Evolutionary conservation across 2,329 filamentous ascomycete genomes (phyloP).

Genomic region (Emergomyces africanus): DNA sequence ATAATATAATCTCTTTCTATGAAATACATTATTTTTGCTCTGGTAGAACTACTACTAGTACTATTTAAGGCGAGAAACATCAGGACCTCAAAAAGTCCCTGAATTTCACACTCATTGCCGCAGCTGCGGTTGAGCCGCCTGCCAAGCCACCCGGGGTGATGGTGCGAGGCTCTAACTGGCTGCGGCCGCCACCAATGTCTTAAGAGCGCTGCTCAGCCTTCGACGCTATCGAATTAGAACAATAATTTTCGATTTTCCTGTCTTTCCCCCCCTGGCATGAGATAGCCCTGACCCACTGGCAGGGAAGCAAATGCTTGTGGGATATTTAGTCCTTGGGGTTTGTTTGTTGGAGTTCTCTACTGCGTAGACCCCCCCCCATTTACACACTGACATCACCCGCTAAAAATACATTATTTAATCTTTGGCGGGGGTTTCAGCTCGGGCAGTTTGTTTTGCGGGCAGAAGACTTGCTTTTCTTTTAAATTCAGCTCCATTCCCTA

Average conservation of each 20-base stretch:
- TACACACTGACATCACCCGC: background rate
- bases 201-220: background rate
- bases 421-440: constrained; percentile 1
- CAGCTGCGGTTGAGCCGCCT: background rate
- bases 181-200: background rate
- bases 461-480: background rate
- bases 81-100: background rate
- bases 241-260: background rate
- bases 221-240: background rate
- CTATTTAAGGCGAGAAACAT: background rate
- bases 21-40: background rate
- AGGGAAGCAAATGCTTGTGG: background rate
- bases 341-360: background rate
- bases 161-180: background rate
- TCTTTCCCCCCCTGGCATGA: background rate
- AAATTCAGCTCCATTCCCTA: background rate
- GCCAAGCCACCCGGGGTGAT: background rate
- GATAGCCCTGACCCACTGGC: background rate
- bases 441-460: background rate
- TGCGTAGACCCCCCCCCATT: too few species aligned
- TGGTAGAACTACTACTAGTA: too few species aligned
- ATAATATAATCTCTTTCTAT: background rate
- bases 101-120: background rate
- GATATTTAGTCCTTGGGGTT: too few species aligned
- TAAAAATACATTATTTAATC: constrained; percentile 1